phyloP scores from a whole-genome alignment of 2,329 filamentous ascomycete species.

The Clonostachys rhizophaga region DNA sequence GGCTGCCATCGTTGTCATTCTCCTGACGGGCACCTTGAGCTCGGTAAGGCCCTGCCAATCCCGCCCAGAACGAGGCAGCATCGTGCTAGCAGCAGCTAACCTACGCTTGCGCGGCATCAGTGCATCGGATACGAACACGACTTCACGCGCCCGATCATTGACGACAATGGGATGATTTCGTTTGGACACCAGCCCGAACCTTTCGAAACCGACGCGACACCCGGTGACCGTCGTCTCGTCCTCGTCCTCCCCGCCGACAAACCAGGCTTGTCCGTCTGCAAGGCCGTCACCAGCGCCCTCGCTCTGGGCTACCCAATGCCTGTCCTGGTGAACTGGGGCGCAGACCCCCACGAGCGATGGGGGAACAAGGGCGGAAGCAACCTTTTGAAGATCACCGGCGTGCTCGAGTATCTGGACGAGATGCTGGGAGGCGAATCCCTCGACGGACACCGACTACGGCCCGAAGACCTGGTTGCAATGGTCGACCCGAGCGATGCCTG shows the following conservation, averaged over 20 bases:
- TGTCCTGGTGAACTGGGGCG: constrained; percentile 11
- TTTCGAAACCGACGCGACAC: not conserved
- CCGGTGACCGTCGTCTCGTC: constrained; percentile 6
- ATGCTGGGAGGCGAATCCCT: not conserved
- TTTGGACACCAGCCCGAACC: not conserved
- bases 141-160: too few relatives aligned
- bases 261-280: constrained; percentile 9
- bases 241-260: constrained; percentile 9
- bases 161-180: too few relatives aligned
- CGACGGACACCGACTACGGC: not conserved
- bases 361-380: constrained; percentile 6
- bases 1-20: too few relatives aligned
- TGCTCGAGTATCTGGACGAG: constrained; percentile 9
- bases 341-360: constrained; percentile 2
- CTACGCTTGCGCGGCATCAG: too few relatives aligned
- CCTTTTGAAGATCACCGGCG: constrained; percentile 10
- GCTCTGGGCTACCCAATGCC: constrained; percentile 11
- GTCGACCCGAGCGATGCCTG: constrained; percentile 17
- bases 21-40: too few relatives aligned
- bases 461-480: constrained; percentile 11
- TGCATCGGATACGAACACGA: too few relatives aligned
- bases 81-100: too few relatives aligned
- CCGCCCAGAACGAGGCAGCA: too few relatives aligned
- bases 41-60: too few relatives aligned
- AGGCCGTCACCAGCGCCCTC: constrained; percentile 9